These are phyloP conservation scores for Apiospora saccharicola DNA, from an alignment of 2,329 filamentous ascomycete species.

Conservation along the genomic window DNA sequence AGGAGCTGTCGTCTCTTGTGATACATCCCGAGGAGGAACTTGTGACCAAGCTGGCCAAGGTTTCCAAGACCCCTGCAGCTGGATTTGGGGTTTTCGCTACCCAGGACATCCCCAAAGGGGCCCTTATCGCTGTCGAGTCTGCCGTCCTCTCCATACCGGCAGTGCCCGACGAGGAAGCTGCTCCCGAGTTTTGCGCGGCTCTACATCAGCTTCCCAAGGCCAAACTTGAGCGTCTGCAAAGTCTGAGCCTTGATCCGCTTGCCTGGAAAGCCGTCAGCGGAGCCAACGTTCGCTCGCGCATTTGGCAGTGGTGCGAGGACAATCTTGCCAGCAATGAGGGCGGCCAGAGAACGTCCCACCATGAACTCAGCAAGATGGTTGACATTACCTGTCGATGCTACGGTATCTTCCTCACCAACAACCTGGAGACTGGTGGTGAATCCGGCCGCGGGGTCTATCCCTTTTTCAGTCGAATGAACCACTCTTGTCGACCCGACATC, in stretches of 20 bases:
- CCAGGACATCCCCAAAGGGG: constrained; percentile 31
- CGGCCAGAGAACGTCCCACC: constrained; percentile 26
- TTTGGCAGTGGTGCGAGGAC: constrained; percentile 20
- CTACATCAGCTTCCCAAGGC: not conserved
- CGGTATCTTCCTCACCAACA: constrained; percentile 29
- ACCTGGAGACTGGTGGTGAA: constrained; percentile 28
- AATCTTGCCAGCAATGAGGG: constrained; percentile 25
- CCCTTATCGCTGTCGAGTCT: constrained; percentile 30
- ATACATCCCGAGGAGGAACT: not conserved
- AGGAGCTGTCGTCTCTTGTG: not conserved
- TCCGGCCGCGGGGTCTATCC: constrained; percentile 34
- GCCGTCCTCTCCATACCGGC: constrained; percentile 30
- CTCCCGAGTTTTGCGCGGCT: constrained; percentile 2
- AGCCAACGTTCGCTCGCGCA: not conserved
- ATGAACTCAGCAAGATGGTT: constrained; percentile 26
- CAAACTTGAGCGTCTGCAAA: not conserved
- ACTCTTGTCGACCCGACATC: constrained; percentile 37
- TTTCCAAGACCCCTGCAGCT: not conserved
- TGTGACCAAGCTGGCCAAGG: constrained; percentile 1
- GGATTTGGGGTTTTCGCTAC: constrained; percentile 31
- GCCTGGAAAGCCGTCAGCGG: not conserved
- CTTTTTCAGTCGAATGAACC: constrained; percentile 34
- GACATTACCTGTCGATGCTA: constrained; percentile 28
- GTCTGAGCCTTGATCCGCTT: constrained; percentile 14
- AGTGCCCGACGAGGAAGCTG: constrained; percentile 22